Percentiles rank a stretch among this genome's conserved stretches.
These are phyloP conservation scores for Aspergillus biplanus DNA, from an alignment of 495 filamentous ascomycete species.

Conservation along the genomic window DNA sequence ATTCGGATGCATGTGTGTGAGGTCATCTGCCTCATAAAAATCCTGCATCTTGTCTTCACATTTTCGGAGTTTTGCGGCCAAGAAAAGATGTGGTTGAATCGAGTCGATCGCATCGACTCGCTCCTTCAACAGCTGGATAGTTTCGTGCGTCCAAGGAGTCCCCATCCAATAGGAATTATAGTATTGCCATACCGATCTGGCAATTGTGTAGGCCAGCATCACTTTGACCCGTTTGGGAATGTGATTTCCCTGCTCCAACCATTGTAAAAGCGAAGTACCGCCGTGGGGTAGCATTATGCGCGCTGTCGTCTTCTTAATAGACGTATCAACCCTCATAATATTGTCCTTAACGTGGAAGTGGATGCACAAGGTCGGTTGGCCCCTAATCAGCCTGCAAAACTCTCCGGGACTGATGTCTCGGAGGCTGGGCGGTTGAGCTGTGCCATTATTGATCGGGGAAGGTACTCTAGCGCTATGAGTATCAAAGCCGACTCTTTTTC, in stretches of 20 bases:
- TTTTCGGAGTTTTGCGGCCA: neutral
- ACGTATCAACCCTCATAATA: too few relatives aligned
- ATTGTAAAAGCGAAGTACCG: neutral
- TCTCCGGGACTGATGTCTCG: too few relatives aligned
- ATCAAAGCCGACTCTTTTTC: too few relatives aligned
- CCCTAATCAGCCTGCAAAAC: too few relatives aligned
- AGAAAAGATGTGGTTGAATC: slow-evolving; percentile 6
- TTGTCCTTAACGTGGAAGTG: too few relatives aligned
- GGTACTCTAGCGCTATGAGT: too few relatives aligned
- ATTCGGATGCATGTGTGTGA: slow-evolving; percentile 6
- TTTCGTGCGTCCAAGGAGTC: slow-evolving; percentile 25
- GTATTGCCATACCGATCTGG: slow-evolving; percentile 27
- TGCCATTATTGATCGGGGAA: too few relatives aligned
- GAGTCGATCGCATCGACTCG: neutral
- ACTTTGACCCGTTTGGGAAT: slow-evolving; percentile 20
- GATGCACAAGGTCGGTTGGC: too few relatives aligned
- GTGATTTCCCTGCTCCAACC: slow-evolving; percentile 20
- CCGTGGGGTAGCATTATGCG: too few relatives aligned
- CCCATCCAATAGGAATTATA: slow-evolving; percentile 27
- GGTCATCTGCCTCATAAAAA: neutral
- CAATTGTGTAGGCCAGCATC: slow-evolving; percentile 23
- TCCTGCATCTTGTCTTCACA: neutral
- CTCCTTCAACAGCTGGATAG: slow-evolving; percentile 16
- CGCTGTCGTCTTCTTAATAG: too few relatives aligned
- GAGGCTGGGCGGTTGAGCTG: too few relatives aligned